phyloP scores from a whole-genome alignment of 257 asterid species.

The Nicotiana noctiflora region DNA sequence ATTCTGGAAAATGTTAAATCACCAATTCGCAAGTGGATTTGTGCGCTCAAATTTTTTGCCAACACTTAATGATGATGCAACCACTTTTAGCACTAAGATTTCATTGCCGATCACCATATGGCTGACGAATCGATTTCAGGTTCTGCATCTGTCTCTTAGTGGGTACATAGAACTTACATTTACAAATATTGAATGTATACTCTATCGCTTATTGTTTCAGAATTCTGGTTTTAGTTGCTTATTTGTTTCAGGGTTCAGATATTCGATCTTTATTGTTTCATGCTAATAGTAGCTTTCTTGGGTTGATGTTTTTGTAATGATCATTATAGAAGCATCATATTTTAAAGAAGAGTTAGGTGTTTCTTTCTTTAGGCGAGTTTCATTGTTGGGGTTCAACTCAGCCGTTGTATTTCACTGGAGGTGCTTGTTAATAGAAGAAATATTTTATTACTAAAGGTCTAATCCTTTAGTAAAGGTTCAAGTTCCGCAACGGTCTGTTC shows the following conservation, averaged over 20 bases:
- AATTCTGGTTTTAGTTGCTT: background rate
- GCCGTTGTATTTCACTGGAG: no score
- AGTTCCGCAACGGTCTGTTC: no score
- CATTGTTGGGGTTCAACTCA: no score
- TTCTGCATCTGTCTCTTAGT: background rate
- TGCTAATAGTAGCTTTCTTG: constrained; percentile 24
- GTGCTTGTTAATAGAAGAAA: no score
- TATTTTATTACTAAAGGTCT: no score
- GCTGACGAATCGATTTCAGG: constrained; percentile 54
- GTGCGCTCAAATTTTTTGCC: no score
- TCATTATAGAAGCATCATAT: background rate
- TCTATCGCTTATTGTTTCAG: constrained; percentile 6
- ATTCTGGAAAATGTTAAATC: no score
- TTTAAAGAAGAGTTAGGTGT: background rate
- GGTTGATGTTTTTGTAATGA: constrained; percentile 12
- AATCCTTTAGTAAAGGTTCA: no score
- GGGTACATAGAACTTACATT: background rate
- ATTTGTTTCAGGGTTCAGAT: background rate
- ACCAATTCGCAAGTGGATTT: no score
- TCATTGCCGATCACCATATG: constrained; percentile 26
- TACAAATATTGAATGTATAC: constrained; percentile 1
- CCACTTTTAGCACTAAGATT: background rate
- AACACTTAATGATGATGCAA: no score
- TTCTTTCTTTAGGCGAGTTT: background rate
- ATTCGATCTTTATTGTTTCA: constrained; percentile 22